Conservation (phyloP, 2,329 filamentous ascomycete species). For the Fusarium sublunatum region DNA sequence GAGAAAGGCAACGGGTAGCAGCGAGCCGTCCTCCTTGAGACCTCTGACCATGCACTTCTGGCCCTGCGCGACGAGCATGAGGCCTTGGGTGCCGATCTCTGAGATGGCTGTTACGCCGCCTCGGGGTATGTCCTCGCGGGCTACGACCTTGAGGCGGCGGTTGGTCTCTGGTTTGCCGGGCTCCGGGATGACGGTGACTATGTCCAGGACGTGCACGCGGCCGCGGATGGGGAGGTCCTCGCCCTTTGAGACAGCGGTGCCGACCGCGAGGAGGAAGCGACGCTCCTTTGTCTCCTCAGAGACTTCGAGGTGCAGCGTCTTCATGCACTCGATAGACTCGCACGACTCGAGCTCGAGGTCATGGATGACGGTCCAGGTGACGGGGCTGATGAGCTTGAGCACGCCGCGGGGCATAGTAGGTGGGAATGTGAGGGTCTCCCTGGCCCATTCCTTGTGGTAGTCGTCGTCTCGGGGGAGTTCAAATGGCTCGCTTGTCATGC, state of each 20-base stretch:
- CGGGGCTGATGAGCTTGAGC: constrained; percentile 82
- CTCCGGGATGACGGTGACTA: constrained; percentile 91
- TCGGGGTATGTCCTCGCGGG: constrained; percentile 89
- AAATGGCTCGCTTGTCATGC: constrained; percentile 75
- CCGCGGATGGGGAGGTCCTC: constrained; percentile 91
- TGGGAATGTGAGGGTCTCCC: constrained; percentile 72
- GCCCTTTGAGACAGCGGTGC: constrained; percentile 85
- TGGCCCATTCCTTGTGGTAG: constrained; percentile 82
- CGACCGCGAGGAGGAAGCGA: constrained; percentile 83
- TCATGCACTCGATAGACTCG: constrained; percentile 84
- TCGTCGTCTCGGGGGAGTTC: constrained; percentile 89
- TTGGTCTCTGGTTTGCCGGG: constrained; percentile 87
- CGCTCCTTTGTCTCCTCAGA: constrained; percentile 92
- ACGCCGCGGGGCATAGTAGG: constrained; percentile 78
- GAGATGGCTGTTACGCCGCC: constrained; percentile 90
- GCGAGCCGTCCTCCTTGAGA: constrained; percentile 91
- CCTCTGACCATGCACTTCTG: constrained; percentile 98
- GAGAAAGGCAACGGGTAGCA: constrained; percentile 95
- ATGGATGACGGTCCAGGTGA: constrained; percentile 83
- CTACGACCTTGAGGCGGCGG: constrained; percentile 84
- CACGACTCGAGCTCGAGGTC: constrained; percentile 76
- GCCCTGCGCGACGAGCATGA: constrained; percentile 89
- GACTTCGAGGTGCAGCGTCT: constrained; percentile 85
- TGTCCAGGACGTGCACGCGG: constrained; percentile 88
- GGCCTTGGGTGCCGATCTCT: constrained; percentile 86